These are phyloP conservation scores for Chaetomium globosum DNA, from an alignment of 2,329 filamentous ascomycete genomes.

Conservation along the genomic window DNA sequence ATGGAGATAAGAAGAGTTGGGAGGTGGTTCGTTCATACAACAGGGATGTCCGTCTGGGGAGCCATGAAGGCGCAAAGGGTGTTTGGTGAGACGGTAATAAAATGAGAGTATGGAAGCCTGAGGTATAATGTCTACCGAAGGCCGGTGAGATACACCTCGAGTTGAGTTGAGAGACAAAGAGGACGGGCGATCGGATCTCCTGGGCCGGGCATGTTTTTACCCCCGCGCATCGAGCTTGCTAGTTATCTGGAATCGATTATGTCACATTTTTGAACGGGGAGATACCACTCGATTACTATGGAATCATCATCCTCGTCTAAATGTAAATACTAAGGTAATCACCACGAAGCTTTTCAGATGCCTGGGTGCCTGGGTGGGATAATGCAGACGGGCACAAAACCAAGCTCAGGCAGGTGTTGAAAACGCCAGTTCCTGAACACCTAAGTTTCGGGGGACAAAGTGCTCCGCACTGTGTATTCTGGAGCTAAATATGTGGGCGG, in stretches of 20 bases:
- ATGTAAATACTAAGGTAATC: too few relatives aligned
- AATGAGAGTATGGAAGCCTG: background rate
- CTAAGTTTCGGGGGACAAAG: background rate
- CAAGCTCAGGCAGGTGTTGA: too few relatives aligned
- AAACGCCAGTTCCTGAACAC: background rate
- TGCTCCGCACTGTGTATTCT: background rate
- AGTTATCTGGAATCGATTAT: constrained; percentile 12
- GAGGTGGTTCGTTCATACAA: constrained; percentile 33
- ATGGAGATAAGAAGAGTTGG: background rate
- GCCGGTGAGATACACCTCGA: background rate
- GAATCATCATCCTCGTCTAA: background rate
- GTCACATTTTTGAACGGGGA: background rate
- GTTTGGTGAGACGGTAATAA: background rate
- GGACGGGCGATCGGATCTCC: background rate
- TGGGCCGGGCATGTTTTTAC: background rate
- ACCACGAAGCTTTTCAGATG: too few relatives aligned
- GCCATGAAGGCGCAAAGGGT: constrained; percentile 33
- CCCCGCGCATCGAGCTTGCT: constrained; percentile 1
- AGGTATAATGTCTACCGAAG: background rate
- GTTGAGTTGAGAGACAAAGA: background rate
- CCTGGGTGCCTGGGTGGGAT: too few relatives aligned
- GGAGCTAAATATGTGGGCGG: background rate
- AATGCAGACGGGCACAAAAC: too few relatives aligned
- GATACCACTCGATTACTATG: background rate
- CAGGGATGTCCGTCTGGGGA: constrained; percentile 39